Conservation (phyloP, 1,284 basidiomycete species). For the Ganoderma meredithae region DNA sequence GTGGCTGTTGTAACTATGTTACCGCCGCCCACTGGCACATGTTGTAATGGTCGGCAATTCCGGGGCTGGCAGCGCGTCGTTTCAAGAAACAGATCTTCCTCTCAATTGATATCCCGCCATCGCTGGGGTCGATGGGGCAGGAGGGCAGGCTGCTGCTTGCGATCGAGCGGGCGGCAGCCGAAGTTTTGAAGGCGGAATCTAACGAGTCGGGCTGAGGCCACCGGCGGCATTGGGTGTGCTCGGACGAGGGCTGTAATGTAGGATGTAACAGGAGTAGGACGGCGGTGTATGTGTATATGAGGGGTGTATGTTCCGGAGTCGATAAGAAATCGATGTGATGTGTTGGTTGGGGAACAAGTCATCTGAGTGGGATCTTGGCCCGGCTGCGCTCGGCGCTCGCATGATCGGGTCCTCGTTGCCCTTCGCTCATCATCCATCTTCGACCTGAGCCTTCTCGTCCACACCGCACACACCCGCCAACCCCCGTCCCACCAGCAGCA, state of each 20-base stretch:
- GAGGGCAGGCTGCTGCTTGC: conserved; percentile 56
- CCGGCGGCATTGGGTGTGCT: conserved; percentile 2
- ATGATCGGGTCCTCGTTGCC: conserved; percentile 39
- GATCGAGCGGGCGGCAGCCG: conserved; percentile 65
- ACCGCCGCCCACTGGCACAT: conserved; percentile 13
- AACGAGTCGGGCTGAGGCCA: conserved; percentile 37
- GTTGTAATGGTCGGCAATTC: conserved; percentile 20
- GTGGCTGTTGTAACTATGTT: conserved; percentile 17
- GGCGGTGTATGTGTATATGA: not conserved
- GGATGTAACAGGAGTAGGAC: not conserved
- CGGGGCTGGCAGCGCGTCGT: conserved; percentile 56
- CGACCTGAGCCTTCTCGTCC: conserved; percentile 32
- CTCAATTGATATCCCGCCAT: conserved; percentile 67
- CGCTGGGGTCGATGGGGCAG: conserved; percentile 52
- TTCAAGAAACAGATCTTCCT: conserved; percentile 74
- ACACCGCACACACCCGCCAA: conserved; percentile 26
- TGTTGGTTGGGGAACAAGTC: conserved; percentile 15
- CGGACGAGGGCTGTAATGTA: not conserved
- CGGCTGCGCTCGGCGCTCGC: conserved; percentile 38
- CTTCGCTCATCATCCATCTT: conserved; percentile 35
- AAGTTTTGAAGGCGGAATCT: conserved; percentile 48
- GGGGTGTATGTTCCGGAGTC: conserved; percentile 4
- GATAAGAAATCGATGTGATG: conserved; percentile 30
- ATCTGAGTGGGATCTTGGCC: conserved; percentile 32
- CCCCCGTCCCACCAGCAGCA: conserved; percentile 25